Percentiles rank a stretch among this genome's conserved stretches.
phyloP scores from a whole-genome alignment of 352 stramenopile species.

The Pythium myriotylum region DNA sequence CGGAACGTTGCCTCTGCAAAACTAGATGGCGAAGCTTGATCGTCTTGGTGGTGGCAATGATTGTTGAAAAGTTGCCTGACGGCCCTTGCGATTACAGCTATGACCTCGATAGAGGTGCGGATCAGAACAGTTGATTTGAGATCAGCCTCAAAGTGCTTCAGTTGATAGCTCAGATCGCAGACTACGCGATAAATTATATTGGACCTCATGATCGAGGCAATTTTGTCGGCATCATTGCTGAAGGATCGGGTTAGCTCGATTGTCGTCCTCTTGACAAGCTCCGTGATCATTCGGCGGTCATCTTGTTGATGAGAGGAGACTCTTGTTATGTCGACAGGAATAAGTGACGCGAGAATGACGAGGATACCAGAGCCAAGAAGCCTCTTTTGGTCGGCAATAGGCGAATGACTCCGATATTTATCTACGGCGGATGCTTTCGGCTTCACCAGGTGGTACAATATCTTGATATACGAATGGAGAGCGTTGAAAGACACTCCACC shows the following conservation, averaged over 20 bases:
- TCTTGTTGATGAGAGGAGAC: constrained; percentile 1
- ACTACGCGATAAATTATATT: constrained; percentile 60
- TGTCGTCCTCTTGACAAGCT: constrained; percentile 60
- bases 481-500: constrained; percentile 46
- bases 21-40: neutral
- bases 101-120: constrained; percentile 11
- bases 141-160: neutral
- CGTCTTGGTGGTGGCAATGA: neutral
- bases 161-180: constrained; percentile 33
- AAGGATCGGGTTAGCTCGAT: constrained; percentile 43
- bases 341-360: constrained; percentile 48
- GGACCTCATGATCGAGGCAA: constrained; percentile 59
- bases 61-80: constrained; percentile 20
- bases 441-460: constrained; percentile 58
- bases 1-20: constrained; percentile 12
- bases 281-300: constrained; percentile 35
- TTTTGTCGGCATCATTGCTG: constrained; percentile 38
- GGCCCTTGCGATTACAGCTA: constrained; percentile 16
- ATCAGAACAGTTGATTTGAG: neutral
- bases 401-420: constrained; percentile 30
- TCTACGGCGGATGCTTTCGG: constrained; percentile 20
- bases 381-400: constrained; percentile 50
- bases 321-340: constrained; percentile 25
- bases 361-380: constrained; percentile 58
- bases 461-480: constrained; percentile 57